These are phyloP conservation scores for Kregervanrija fluxuum DNA, from an alignment of 805 yeast species.

Conservation along the genomic window DNA sequence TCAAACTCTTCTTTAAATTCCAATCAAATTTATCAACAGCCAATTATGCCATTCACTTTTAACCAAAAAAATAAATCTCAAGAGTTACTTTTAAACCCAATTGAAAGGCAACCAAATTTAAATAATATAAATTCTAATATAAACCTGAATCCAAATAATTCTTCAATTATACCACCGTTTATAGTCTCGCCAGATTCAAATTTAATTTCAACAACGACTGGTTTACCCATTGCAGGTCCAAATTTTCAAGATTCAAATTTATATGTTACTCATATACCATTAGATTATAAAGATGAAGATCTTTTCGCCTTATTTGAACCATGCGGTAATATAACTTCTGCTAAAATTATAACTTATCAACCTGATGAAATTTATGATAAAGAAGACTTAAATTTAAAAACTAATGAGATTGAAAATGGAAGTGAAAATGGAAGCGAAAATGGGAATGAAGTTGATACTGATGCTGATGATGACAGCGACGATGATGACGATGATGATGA, in stretches of 20 bases:
- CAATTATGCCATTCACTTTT: conserved; percentile 3
- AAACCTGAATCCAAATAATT: not conserved
- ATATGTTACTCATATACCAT: conserved; percentile 60
- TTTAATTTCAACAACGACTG: conserved; percentile 22
- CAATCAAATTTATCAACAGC: conserved; percentile 1
- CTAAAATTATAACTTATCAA: conserved; percentile 47
- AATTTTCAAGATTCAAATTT: conserved; percentile 63
- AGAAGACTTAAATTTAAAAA: not conserved
- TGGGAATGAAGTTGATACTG: not conserved
- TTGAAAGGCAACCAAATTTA: no score
- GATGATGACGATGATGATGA: conserved; percentile 2
- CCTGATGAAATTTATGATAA: conserved; percentile 20
- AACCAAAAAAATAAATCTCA: conserved; percentile 3
- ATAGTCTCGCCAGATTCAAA: conserved; percentile 24
- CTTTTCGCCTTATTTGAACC: conserved; percentile 34
- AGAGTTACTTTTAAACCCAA: conserved; percentile 1
- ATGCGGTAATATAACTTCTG: conserved; percentile 48
- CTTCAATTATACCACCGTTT: conserved; percentile 15
- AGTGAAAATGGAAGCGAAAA: conserved; percentile 5
- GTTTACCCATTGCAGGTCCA: conserved; percentile 38
- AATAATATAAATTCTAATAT: not conserved
- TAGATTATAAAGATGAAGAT: conserved; percentile 47
- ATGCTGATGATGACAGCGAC: conserved; percentile 1
- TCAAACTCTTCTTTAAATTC: not conserved
- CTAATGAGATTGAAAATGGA: conserved; percentile 1